Percentiles rank a stretch among this genome's conserved stretches.
Evolutionary conservation across 2,329 filamentous ascomycete species (phyloP).

Genomic region (Stagonosporopsis tanaceti): DNA sequence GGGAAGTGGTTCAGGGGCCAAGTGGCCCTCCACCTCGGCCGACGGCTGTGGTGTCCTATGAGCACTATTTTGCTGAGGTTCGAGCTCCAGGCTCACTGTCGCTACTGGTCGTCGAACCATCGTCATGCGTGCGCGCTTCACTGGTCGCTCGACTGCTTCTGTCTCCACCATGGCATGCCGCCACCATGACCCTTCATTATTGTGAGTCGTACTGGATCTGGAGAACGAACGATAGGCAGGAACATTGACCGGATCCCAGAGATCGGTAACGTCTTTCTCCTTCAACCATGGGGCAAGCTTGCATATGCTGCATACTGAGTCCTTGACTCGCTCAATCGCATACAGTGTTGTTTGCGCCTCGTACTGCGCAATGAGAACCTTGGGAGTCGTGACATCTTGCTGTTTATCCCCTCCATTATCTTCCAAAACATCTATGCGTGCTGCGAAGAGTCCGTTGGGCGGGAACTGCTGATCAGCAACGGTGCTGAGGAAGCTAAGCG

Average conservation of each 20-base stretch:
- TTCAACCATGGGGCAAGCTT: slow-evolving; percentile 73
- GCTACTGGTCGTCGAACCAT: slow-evolving; percentile 40
- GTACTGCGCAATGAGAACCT: slow-evolving; percentile 46
- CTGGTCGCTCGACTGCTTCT: slow-evolving; percentile 24
- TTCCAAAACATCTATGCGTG: slow-evolving; percentile 46
- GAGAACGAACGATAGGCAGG: slow-evolving; percentile 66
- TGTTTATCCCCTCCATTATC: slow-evolving; percentile 16
- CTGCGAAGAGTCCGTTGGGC: slow-evolving; percentile 45
- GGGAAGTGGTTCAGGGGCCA: not conserved
- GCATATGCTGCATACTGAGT: slow-evolving; percentile 71
- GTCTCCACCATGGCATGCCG: slow-evolving; percentile 36
- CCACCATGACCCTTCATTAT: slow-evolving; percentile 40
- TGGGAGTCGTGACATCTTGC: slow-evolving; percentile 17
- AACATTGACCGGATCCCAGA: slow-evolving; percentile 34
- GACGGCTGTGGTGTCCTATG: not conserved
- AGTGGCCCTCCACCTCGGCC: not conserved
- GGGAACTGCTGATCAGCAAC: slow-evolving; percentile 31
- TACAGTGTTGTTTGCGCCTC: slow-evolving; percentile 73
- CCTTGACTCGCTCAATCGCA: slow-evolving; percentile 74
- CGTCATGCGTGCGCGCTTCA: slow-evolving; percentile 35
- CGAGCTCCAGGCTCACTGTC: slow-evolving; percentile 12
- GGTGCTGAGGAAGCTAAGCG: slow-evolving; percentile 50
- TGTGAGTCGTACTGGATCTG: slow-evolving; percentile 46
- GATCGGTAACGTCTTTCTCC: slow-evolving; percentile 58
- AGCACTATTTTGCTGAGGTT: slow-evolving; percentile 5